These are phyloP conservation scores for Chamaenerion angustifolium DNA, from an alignment of 345 rosid species.

Conservation along the genomic window DNA sequence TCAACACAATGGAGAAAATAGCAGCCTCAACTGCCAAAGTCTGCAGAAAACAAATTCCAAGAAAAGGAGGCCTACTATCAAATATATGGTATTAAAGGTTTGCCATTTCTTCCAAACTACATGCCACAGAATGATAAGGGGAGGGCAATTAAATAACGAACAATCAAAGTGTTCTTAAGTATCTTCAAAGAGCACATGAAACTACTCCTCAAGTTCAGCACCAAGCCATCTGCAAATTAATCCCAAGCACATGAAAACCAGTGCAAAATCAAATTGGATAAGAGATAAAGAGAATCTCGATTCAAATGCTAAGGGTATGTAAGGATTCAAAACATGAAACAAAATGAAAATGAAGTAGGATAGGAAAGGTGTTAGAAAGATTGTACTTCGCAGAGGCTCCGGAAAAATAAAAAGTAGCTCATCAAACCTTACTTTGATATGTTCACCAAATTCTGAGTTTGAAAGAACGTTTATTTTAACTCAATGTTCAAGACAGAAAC, in stretches of 20 bases:
- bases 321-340: not conserved
- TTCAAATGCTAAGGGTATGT: no score
- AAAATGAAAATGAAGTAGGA: not conserved
- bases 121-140: not conserved
- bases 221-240: conserved; percentile 46
- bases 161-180: not conserved
- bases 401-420: no score
- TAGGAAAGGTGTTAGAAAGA: no score
- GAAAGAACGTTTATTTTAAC: no score
- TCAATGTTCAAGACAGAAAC: no score
- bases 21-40: no score
- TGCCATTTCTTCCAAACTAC: not conserved
- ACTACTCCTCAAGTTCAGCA: conserved; percentile 36
- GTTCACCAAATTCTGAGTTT: no score
- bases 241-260: conserved; percentile 19
- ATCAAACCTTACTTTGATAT: no score
- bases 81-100: not conserved
- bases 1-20: no score
- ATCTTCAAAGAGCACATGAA: conserved; percentile 11
- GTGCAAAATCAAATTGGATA: conserved; percentile 2
- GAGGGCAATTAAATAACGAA: not conserved
- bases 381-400: no score
- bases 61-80: no score
- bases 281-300: not conserved
- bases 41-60: no score